Evolutionary conservation across 768 basidiomycete genomes (phyloP).

Genomic region (Leccinum boreale): DNA sequence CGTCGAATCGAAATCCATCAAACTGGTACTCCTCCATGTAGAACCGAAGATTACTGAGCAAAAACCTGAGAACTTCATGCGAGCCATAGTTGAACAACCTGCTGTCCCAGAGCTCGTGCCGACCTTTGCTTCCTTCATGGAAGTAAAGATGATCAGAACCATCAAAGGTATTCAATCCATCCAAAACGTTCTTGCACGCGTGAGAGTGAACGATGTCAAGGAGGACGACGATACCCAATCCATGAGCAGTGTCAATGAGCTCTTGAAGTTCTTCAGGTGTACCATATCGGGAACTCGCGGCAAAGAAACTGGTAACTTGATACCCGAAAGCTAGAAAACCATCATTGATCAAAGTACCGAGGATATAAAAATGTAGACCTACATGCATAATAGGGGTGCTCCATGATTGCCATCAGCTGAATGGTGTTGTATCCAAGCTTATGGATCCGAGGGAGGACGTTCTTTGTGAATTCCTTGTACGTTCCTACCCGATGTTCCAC

Average conservation of each 20-base stretch:
- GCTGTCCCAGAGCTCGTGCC: slow-evolving; percentile 97
- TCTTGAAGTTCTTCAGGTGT: slow-evolving; percentile 95
- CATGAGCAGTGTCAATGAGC: slow-evolving; percentile 92
- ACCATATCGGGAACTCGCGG: slow-evolving; percentile 93
- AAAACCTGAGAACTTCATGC: slow-evolving; percentile 93
- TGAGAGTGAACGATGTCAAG: slow-evolving; percentile 98
- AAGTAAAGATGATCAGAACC: slow-evolving; percentile 98
- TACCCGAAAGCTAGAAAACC: slow-evolving; percentile 83
- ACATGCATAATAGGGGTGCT: slow-evolving; percentile 98
- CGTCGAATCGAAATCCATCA: slow-evolving; percentile 98
- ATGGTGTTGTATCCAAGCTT: slow-evolving; percentile 94
- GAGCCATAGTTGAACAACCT: slow-evolving; percentile 94
- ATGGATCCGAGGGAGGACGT: slow-evolving; percentile 84
- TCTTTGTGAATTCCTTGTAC: slow-evolving; percentile 90
- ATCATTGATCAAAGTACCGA: neutral
- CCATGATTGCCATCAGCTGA: slow-evolving; percentile 98
- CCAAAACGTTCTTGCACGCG: slow-evolving; percentile 95
- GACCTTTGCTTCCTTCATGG: slow-evolving; percentile 87
- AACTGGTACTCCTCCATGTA: slow-evolving; percentile 95
- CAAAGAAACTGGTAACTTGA: slow-evolving; percentile 97
- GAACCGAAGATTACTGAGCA: slow-evolving; percentile 92
- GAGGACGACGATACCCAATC: slow-evolving; percentile 87
- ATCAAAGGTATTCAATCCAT: slow-evolving; percentile 94
- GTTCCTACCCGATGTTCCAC: slow-evolving; percentile 84
- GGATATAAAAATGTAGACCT: slow-evolving; percentile 27